Percentiles rank a stretch among this genome's conserved stretches.
phyloP scores from a whole-genome alignment of 2,329 filamentous ascomycete species.

The Calonectria crousiana region DNA sequence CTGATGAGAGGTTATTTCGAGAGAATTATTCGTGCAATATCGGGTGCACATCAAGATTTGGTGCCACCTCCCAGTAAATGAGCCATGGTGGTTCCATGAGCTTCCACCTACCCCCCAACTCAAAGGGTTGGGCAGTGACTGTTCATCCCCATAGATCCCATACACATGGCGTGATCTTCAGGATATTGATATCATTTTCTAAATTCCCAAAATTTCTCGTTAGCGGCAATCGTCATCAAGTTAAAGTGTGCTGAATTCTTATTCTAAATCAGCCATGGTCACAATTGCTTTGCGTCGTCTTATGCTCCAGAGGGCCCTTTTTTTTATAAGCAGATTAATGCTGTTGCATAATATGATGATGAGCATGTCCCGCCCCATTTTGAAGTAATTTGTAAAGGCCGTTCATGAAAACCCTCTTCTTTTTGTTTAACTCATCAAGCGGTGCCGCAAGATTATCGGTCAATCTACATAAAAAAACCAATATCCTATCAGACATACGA shows the following conservation, averaged over 20 bases:
- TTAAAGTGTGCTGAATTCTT: not conserved
- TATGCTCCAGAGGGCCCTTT: not conserved
- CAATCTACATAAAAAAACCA: not conserved
- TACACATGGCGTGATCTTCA: not conserved
- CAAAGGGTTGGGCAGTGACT: not conserved
- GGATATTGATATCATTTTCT: too few species aligned
- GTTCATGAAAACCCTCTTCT: not conserved
- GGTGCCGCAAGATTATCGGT: not conserved
- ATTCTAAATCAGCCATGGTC: not conserved
- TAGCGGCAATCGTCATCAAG: not conserved
- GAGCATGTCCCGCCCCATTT: not conserved
- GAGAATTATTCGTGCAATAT: conserved; percentile 11
- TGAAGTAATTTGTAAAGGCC: too few species aligned
- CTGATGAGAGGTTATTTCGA: not conserved
- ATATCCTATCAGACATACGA: not conserved
- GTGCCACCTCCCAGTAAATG: conserved; percentile 19
- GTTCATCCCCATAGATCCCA: not conserved
- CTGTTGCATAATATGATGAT: not conserved
- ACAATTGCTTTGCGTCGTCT: not conserved
- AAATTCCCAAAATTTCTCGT: not conserved
- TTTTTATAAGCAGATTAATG: not conserved
- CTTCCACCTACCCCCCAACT: conserved; percentile 9
- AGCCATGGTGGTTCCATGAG: conserved; percentile 17
- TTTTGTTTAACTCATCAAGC: not conserved
- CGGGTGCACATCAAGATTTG: conserved; percentile 7